phyloP scores from a whole-genome alignment of 2,329 filamentous ascomycete species.

The Aulographum hederae region DNA sequence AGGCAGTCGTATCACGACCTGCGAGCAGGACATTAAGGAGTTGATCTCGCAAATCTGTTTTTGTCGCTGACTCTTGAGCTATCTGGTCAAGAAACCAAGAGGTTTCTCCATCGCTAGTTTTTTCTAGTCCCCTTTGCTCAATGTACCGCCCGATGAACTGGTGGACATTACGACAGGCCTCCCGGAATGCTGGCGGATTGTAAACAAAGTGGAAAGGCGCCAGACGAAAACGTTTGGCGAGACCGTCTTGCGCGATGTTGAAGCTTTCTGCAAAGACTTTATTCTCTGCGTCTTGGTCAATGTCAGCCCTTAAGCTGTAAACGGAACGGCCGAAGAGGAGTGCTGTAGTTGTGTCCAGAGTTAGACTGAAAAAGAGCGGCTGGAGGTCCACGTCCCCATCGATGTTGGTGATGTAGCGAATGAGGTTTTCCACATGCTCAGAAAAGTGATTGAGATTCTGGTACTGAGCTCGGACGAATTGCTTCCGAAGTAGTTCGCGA shows the following conservation, averaged over 20 bases:
- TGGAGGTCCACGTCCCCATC: conserved; percentile 15
- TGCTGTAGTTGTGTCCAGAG: conserved; percentile 18
- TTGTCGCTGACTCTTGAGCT: background rate
- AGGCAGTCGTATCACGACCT: conserved; percentile 19
- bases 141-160: conserved; percentile 9
- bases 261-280: conserved; percentile 11
- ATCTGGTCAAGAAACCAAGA: background rate
- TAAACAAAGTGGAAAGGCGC: conserved; percentile 15
- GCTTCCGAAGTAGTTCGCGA: conserved; percentile 15
- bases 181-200: conserved; percentile 12
- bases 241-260: conserved; percentile 8
- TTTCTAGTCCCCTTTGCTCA: background rate
- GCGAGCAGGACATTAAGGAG: conserved; percentile 20
- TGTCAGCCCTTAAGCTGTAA: conserved; percentile 5
- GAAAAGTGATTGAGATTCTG: conserved; percentile 15
- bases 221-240: conserved; percentile 7
- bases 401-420: conserved; percentile 10
- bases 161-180: conserved; percentile 11
- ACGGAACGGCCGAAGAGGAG: conserved; percentile 19
- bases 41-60: conserved; percentile 5
- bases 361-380: conserved; percentile 20
- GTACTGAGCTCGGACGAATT: conserved; percentile 16
- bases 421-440: conserved; percentile 15
- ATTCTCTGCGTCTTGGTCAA: conserved; percentile 6
- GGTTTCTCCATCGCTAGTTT: background rate